Evolutionary conservation across 140 eudicot species (phyloP).

Genomic region (Ambrosia hybrid): DNA sequence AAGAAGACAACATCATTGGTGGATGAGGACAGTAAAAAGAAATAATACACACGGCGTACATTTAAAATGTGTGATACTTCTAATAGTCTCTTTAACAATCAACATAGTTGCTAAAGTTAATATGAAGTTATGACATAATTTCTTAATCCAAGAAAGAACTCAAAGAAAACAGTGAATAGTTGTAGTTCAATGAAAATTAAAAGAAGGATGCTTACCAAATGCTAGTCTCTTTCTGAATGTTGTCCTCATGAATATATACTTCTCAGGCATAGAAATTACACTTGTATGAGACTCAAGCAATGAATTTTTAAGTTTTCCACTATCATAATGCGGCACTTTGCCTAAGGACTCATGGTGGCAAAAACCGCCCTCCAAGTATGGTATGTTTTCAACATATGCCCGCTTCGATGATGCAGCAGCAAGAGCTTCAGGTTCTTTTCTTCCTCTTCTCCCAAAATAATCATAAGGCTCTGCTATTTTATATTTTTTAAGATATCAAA

Average conservation of each 20-base stretch:
- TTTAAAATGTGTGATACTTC: neutral
- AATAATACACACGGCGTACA: neutral
- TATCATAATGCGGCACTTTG: constrained; percentile 26
- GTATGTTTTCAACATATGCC: constrained; percentile 76
- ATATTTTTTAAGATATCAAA: constrained; percentile 19
- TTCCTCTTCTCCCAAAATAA: constrained; percentile 78
- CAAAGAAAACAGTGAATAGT: neutral
- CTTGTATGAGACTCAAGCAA: constrained; percentile 40
- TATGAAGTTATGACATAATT: neutral
- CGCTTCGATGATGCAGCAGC: constrained; percentile 89
- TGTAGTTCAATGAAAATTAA: neutral
- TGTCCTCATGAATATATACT: constrained; percentile 80
- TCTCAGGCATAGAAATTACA: constrained; percentile 82
- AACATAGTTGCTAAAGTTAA: constrained; percentile 4
- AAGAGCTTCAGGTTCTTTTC: constrained; percentile 85
- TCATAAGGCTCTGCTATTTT: constrained; percentile 67
- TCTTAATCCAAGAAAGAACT: neutral
- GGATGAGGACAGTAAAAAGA: too few relatives aligned
- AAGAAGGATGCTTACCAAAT: constrained; percentile 58
- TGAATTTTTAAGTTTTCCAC: constrained; percentile 38
- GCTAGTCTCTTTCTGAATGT: constrained; percentile 83
- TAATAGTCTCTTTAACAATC: constrained; percentile 8
- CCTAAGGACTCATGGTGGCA: constrained; percentile 56
- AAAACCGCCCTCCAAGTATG: constrained; percentile 77
- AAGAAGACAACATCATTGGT: too few relatives aligned